Evolutionary conservation across 371 early-diverging fungal genomes (phyloP).

Genomic region (Batrachochytrium dendrobatidis): DNA sequence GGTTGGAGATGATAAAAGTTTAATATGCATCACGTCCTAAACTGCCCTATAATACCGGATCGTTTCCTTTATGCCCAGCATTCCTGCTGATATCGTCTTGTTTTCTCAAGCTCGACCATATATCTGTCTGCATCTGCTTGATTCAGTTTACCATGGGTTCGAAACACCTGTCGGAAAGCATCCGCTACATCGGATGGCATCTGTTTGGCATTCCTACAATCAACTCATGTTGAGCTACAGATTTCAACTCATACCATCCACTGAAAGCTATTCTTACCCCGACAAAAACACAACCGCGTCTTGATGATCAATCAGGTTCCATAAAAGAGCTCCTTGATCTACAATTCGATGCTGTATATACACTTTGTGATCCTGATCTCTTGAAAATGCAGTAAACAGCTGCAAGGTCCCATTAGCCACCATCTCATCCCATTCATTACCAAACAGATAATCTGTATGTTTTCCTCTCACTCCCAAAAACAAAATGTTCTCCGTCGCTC

Average conservation of each 20-base stretch:
- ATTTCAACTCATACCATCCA: not conserved
- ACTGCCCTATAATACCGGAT: too few relatives aligned
- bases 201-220: conserved; percentile 57
- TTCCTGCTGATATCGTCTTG: conserved; percentile 76
- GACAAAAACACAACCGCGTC: conserved; percentile 61
- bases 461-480: conserved; percentile 78
- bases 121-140: conserved; percentile 55
- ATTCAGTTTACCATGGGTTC: conserved; percentile 45
- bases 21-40: not conserved
- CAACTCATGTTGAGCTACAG: conserved; percentile 3
- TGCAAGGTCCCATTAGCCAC: conserved; percentile 42
- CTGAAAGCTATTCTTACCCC: conserved; percentile 42
- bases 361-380: conserved; percentile 60
- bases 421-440: conserved; percentile 52
- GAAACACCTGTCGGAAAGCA: conserved; percentile 61
- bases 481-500: conserved; percentile 53
- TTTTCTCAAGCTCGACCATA: conserved; percentile 52
- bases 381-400: conserved; percentile 69
- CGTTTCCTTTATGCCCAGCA: conserved; percentile 53
- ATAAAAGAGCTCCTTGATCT: conserved; percentile 50
- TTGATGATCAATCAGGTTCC: conserved; percentile 52
- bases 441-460: conserved; percentile 66
- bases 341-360: conserved; percentile 65
- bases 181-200: conserved; percentile 78
- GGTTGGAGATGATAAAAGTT: too few relatives aligned